These are phyloP conservation scores for Hypoxylon crocopeplum DNA, from an alignment of 495 filamentous ascomycete species.

Conservation along the genomic window DNA sequence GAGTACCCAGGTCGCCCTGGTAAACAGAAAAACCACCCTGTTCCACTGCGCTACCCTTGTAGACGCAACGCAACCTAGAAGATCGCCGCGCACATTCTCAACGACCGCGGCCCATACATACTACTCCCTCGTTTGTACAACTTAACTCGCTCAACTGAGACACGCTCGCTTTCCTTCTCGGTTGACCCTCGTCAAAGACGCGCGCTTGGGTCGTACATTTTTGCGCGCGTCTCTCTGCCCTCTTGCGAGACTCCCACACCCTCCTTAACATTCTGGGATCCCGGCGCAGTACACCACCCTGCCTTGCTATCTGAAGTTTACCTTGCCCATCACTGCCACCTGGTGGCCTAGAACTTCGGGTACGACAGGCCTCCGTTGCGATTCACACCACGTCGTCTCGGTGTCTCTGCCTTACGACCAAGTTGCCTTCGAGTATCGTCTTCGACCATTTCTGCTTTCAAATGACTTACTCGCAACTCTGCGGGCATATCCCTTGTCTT, in stretches of 20 bases:
- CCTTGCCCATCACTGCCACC: conserved; percentile 36
- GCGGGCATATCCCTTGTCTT: conserved; percentile 43
- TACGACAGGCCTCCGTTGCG: conserved; percentile 36
- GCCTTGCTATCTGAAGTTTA: conserved; percentile 36
- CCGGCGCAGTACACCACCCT: conserved; percentile 33
- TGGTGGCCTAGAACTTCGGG: conserved; percentile 39
- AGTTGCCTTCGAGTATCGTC: conserved; percentile 24
- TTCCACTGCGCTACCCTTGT: conserved; percentile 30
- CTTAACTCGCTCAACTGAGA: conserved; percentile 36
- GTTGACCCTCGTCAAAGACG: conserved; percentile 36
- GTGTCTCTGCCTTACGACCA: conserved; percentile 28
- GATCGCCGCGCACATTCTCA: conserved; percentile 36
- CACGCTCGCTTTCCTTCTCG: conserved; percentile 40
- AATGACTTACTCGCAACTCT: conserved; percentile 50
- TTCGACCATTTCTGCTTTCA: conserved; percentile 41
- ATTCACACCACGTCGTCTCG: conserved; percentile 29
- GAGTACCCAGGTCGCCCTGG: conserved; percentile 31
- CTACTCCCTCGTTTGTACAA: conserved; percentile 38
- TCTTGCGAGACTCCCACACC: conserved; percentile 36
- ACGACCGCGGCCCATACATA: conserved; percentile 37
- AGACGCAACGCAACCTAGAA: conserved; percentile 42
- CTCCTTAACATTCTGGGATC: conserved; percentile 32
- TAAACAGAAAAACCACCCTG: conserved; percentile 27
- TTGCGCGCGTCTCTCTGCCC: conserved; percentile 44
- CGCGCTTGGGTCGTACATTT: conserved; percentile 38